Percentiles rank a stretch among this genome's conserved stretches.
Conservation (phyloP, 2,329 filamentous ascomycete species). For the Ascochyta rabiei region DNA sequence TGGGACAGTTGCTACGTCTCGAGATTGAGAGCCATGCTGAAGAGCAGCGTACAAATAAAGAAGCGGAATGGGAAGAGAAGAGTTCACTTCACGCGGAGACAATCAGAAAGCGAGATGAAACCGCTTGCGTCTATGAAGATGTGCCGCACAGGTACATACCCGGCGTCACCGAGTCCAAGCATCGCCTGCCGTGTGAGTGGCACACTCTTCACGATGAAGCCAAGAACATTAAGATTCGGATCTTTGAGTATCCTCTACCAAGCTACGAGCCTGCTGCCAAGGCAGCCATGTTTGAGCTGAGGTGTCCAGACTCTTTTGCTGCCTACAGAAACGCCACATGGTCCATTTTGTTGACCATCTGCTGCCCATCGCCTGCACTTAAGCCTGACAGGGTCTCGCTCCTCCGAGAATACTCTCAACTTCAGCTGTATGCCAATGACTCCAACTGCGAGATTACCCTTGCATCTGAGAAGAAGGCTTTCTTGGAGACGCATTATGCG, state of each 20-base stretch:
- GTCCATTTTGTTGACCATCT: constrained; percentile 52
- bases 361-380: constrained; percentile 4
- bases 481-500: constrained; percentile 57
- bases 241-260: constrained; percentile 61
- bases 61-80: constrained; percentile 46
- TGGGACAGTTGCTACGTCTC: constrained; percentile 39
- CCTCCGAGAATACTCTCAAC: constrained; percentile 43
- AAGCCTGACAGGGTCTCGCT: constrained; percentile 17
- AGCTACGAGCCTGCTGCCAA: constrained; percentile 42
- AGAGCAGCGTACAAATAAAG: constrained; percentile 41
- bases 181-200: constrained; percentile 10
- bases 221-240: constrained; percentile 51
- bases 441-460: constrained; percentile 42
- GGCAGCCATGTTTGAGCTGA: constrained; percentile 60
- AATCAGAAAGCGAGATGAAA: constrained; percentile 19
- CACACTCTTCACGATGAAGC: constrained; percentile 49
- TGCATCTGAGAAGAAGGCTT: constrained; percentile 56
- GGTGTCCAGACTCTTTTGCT: constrained; percentile 52
- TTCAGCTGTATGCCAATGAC: constrained; percentile 31
- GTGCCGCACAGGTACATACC: constrained; percentile 19
- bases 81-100: constrained; percentile 24
- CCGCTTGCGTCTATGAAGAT: constrained; percentile 47
- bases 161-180: constrained; percentile 2
- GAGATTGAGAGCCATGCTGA: constrained; percentile 46
- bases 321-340: constrained; percentile 62